Base-by-base conservation (phyloP, 2,329 filamentous ascomycete genomes). In the Microcera coccophila region DNA sequence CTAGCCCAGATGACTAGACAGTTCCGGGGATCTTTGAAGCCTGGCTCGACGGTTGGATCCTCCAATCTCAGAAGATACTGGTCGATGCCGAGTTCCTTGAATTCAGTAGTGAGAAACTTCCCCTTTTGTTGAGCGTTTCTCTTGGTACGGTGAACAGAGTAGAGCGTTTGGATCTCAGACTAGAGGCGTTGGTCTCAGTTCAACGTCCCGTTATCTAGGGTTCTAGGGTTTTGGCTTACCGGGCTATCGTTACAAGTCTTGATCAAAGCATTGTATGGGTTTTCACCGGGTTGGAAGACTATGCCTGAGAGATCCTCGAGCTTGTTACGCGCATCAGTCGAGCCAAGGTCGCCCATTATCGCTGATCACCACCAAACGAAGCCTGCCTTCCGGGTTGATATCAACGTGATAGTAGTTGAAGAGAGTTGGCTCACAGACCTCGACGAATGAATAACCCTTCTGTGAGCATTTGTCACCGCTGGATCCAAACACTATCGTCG, bases 1-100 rank as follows among this genome's bases (percentile, higher is more conserved):
- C 90, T 76, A 3, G 87, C 88, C 89, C 90, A 96, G 60, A 96
- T 83, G 1, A 90, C 87, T 10, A 96, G 73, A 61, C 90, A 94
- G 58, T 95, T 76, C 31, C 91, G 75, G 32, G 80, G 78, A 61
- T 97, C 91, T 39, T 73, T 63, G 61, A 85, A 95, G 1, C 79
- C 80, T 1, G 82, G 83, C 49, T 87, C 76, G 26, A 84, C 67
- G 1, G 74, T 65, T 1, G 77, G 76, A 33, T 83, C 74, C 52
- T 84, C 77, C 22, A 95, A 69, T 42, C 83, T 82, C 38, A 82
- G 69, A 1, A 96, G 75, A 42, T 88, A 82, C 2, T 83, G 80
- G 59, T 97, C 91, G 39, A 91, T 75, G 37, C 79, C 79, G 56
- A 94, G 78, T 44, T 85, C 85, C 2, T 72, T 60, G 54, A 91